Evolutionary conservation across 192 early-diverging fungal genomes (phyloP).

Genomic region (Nowakowskiella sp.): DNA sequence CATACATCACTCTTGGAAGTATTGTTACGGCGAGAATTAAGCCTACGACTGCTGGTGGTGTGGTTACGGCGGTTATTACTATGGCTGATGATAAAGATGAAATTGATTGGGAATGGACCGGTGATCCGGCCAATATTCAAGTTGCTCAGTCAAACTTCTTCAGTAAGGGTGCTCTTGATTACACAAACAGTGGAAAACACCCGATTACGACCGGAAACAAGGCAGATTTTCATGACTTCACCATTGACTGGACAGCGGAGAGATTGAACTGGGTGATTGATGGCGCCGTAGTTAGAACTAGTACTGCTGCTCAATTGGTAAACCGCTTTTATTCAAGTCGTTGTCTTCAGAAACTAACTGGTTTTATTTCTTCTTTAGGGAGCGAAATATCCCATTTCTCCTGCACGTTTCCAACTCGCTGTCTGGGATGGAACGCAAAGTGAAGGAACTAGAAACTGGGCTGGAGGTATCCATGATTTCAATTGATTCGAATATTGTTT

Average conservation of each 20-base stretch:
- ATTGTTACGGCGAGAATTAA: slow-evolving; percentile 13
- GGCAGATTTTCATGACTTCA: slow-evolving; percentile 8
- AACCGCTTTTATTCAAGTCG: neutral
- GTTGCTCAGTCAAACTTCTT: slow-evolving; percentile 31
- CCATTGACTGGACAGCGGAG: slow-evolving; percentile 29
- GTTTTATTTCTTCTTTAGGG: neutral
- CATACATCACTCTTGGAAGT: slow-evolving; percentile 25
- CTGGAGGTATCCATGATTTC: too few species aligned
- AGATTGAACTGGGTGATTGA: slow-evolving; percentile 24
- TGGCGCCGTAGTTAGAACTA: slow-evolving; percentile 12
- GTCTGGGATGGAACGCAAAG: slow-evolving; percentile 25
- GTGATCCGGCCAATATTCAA: slow-evolving; percentile 3
- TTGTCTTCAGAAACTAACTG: neutral
- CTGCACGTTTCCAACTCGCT: slow-evolving; percentile 31
- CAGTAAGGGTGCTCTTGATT: slow-evolving; percentile 16
- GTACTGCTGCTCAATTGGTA: slow-evolving; percentile 2
- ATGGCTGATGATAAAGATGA: slow-evolving; percentile 33
- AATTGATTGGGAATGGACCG: slow-evolving; percentile 40
- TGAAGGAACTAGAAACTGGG: slow-evolving; percentile 22
- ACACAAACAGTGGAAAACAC: slow-evolving; percentile 7
- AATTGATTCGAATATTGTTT: too few species aligned
- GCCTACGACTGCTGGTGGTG: slow-evolving; percentile 4
- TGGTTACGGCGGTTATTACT: slow-evolving; percentile 34
- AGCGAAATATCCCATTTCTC: slow-evolving; percentile 16
- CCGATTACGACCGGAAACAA: neutral